Conservation (phyloP, 1,284 basidiomycete species). For the Trichosporon sp. region DNA sequence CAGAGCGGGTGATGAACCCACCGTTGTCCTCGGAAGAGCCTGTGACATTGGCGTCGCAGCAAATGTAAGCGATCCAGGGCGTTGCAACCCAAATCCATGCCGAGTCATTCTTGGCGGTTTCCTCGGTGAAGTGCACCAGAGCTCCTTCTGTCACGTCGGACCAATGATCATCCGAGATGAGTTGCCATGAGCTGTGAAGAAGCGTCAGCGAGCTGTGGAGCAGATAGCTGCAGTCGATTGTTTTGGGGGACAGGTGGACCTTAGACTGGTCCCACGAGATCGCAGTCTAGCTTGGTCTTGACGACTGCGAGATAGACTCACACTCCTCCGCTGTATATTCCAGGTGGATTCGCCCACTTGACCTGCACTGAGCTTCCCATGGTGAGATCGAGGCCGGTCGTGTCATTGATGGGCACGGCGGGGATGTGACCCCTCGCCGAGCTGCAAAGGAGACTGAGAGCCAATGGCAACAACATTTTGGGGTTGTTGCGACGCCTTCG, state of each 20-base stretch:
- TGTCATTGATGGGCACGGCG: slow-evolving; percentile 64
- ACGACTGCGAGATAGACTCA: slow-evolving; percentile 20
- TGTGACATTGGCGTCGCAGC: slow-evolving; percentile 71
- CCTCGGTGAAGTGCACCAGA: slow-evolving; percentile 70
- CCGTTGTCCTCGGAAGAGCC: slow-evolving; percentile 48
- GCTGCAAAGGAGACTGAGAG: background rate
- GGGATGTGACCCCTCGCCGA: slow-evolving; percentile 53
- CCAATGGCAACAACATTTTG: background rate
- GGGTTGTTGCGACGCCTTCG: background rate
- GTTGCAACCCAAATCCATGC: slow-evolving; percentile 48
- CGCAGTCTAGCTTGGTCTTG: background rate
- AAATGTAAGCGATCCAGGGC: slow-evolving; percentile 82
- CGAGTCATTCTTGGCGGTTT: slow-evolving; percentile 51
- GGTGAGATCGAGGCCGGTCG: slow-evolving; percentile 47
- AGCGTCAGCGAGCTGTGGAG: background rate
- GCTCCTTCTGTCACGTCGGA: slow-evolving; percentile 56
- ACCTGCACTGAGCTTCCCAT: slow-evolving; percentile 51
- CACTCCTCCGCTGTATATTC: slow-evolving; percentile 36
- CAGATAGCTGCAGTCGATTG: too few relatives aligned
- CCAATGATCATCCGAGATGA: slow-evolving; percentile 21
- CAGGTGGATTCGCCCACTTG: slow-evolving; percentile 55
- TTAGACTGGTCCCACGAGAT: background rate
- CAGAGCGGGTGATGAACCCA: slow-evolving; percentile 18
- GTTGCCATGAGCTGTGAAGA: slow-evolving; percentile 8
- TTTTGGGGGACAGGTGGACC: background rate